Percentiles rank a stretch among this genome's conserved stretches.
Evolutionary conservation across 768 basidiomycete species (phyloP).

Genomic region (Calvatia gigantea): DNA sequence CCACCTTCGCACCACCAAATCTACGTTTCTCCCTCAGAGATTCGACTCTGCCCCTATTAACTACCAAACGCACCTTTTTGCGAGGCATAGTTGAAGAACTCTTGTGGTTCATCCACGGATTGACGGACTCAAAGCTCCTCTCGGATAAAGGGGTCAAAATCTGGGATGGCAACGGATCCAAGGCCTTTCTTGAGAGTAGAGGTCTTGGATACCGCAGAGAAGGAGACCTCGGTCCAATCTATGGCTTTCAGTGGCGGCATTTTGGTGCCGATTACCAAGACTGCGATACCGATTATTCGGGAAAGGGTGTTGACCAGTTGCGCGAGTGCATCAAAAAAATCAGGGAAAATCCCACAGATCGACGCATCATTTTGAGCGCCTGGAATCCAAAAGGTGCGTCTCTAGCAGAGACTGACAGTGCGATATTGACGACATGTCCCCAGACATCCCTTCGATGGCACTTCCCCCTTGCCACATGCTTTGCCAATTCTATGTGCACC

Average conservation of each 20-base stretch:
- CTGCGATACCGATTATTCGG: slow-evolving; percentile 72
- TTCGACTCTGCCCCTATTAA: slow-evolving; percentile 79
- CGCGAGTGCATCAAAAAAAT: slow-evolving; percentile 88
- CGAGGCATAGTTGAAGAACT: slow-evolving; percentile 92
- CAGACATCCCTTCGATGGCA: slow-evolving; percentile 93
- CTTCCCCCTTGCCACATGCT: slow-evolving; percentile 98
- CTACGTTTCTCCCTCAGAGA: slow-evolving; percentile 85
- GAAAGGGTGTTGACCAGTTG: slow-evolving; percentile 91
- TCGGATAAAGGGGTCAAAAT: slow-evolving; percentile 86
- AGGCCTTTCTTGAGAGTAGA: slow-evolving; percentile 79
- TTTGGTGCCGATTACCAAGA: slow-evolving; percentile 84
- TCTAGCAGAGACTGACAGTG: too few species aligned
- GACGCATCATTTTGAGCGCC: slow-evolving; percentile 90
- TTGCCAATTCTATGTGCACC: slow-evolving; percentile 97
- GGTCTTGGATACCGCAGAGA: slow-evolving; percentile 83
- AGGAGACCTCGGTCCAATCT: slow-evolving; percentile 95
- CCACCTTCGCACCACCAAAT: slow-evolving; percentile 87
- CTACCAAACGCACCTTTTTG: slow-evolving; percentile 92
- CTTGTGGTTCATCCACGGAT: slow-evolving; percentile 88
- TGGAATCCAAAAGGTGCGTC: slow-evolving; percentile 98
- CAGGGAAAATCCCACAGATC: slow-evolving; percentile 87
- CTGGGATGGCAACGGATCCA: slow-evolving; percentile 96
- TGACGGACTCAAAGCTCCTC: slow-evolving; percentile 76
- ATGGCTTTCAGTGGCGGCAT: slow-evolving; percentile 96
- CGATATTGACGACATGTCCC: too few species aligned